Conservation (phyloP, 2,329 filamentous ascomycete species). For the Trichoderma koningiopsis region DNA sequence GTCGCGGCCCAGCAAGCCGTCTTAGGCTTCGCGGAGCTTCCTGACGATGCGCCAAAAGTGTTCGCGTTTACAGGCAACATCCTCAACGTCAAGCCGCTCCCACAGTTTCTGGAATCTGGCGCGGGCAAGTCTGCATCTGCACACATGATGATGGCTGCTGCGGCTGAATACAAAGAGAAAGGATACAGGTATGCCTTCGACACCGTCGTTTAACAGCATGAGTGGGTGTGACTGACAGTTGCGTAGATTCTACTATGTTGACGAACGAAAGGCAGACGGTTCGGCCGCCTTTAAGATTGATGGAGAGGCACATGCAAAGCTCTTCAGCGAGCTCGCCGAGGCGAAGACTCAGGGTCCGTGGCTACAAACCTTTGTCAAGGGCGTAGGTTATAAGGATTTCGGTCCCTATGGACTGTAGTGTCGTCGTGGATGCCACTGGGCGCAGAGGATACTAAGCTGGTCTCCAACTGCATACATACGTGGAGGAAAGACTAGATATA, state of each 20-base stretch:
- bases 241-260: slow-evolving; percentile 10
- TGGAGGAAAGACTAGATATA: background rate
- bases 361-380: slow-evolving; percentile 16
- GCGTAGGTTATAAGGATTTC: background rate
- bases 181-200: background rate
- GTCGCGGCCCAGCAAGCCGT: slow-evolving; percentile 11
- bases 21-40: background rate
- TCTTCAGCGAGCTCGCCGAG: slow-evolving; percentile 3
- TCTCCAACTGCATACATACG: background rate
- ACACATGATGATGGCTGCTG: slow-evolving; percentile 18
- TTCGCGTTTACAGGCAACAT: slow-evolving; percentile 20
- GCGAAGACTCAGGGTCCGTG: slow-evolving; percentile 6
- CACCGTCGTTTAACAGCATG: background rate
- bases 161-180: slow-evolving; percentile 6
- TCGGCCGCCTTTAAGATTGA: slow-evolving; percentile 15
- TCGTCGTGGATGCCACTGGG: background rate
- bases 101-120: slow-evolving; percentile 15
- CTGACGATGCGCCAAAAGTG: background rate
- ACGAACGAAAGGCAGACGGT: slow-evolving; percentile 14
- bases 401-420: slow-evolving; percentile 1
- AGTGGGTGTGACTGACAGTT: background rate
- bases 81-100: slow-evolving; percentile 13
- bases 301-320: slow-evolving; percentile 15
- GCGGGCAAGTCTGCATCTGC: slow-evolving; percentile 17
- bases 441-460: background rate